Evolutionary conservation across 73 alveolate species (phyloP).

Genomic region (Urostyla sp.): DNA sequence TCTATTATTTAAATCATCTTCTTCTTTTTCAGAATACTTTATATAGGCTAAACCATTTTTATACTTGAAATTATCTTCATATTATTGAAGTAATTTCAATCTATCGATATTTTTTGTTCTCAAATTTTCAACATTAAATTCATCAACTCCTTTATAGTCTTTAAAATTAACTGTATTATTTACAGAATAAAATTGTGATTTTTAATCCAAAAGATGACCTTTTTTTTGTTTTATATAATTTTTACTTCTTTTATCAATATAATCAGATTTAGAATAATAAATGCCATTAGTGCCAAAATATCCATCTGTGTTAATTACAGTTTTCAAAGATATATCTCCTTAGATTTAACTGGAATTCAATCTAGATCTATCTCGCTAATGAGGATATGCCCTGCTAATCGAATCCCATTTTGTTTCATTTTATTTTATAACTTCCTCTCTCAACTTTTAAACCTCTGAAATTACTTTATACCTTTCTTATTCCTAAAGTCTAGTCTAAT

Average conservation of each 20-base stretch:
- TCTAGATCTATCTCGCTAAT: no score
- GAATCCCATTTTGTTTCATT: constrained; percentile 15
- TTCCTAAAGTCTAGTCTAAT: not conserved
- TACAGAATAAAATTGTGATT: not conserved
- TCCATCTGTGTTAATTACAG: constrained; percentile 8
- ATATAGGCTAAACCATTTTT: not conserved
- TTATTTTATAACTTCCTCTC: constrained; percentile 17
- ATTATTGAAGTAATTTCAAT: constrained; percentile 6
- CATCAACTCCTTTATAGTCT: constrained; percentile 42
- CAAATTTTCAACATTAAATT: not conserved
- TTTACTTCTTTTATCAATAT: not conserved
- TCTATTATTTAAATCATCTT: constrained; percentile 14
- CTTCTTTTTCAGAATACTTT: constrained; percentile 8
- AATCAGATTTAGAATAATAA: not conserved
- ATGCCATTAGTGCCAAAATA: constrained; percentile 22
- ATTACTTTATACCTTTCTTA: constrained; percentile 24
- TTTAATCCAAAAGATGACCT: constrained; percentile 3
- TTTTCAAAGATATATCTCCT: no score
- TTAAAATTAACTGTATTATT: constrained; percentile 1
- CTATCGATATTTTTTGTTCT: constrained; percentile 38
- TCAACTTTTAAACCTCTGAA: constrained; percentile 8
- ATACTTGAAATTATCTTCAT: constrained; percentile 16
- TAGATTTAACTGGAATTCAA: no score
- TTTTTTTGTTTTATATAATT: not conserved
- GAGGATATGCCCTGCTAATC: no score